Conservation (phyloP, 768 basidiomycete genomes). For the Chalciporus sphaerocephalus region DNA sequence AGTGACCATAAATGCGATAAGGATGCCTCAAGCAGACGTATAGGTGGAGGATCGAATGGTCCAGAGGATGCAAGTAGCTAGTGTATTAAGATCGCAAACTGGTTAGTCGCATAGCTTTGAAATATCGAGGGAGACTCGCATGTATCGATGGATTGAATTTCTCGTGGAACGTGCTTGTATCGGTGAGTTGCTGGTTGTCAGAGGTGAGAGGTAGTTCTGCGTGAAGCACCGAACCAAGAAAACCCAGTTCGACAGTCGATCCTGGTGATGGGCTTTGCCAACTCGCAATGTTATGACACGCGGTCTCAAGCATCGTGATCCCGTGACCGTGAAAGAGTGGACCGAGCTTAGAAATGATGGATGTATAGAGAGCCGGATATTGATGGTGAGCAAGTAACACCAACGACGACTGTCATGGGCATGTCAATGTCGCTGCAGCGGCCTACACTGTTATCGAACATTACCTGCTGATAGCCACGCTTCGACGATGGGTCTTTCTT, state of each 20-base stretch:
- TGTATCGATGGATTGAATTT: conserved; percentile 51
- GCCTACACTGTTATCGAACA: background rate
- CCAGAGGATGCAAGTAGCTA: conserved; percentile 69
- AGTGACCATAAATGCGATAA: conserved; percentile 71
- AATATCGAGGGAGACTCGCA: conserved; percentile 29
- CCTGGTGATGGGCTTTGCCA: conserved; percentile 74
- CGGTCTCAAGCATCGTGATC: conserved; percentile 75
- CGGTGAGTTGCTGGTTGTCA: conserved; percentile 71
- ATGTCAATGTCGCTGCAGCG: background rate
- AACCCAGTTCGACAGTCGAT: conserved; percentile 68
- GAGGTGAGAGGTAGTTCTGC: conserved; percentile 64
- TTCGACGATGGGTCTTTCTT: conserved; percentile 58
- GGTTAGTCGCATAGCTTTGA: background rate
- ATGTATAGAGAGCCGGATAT: conserved; percentile 80
- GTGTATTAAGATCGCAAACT: background rate
- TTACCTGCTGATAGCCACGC: conserved; percentile 78
- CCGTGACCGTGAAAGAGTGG: conserved; percentile 73
- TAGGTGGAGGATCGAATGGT: conserved; percentile 53
- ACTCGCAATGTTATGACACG: conserved; percentile 78
- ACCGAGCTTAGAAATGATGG: conserved; percentile 61
- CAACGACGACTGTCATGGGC: conserved; percentile 37
- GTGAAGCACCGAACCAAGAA: conserved; percentile 72
- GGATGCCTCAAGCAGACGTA: conserved; percentile 60
- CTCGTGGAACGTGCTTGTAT: conserved; percentile 46
- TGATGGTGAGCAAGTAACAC: conserved; percentile 78